A percentile compares a stretch with the other conserved stretches of the same genome.
phyloP scores from a whole-genome alignment of 2,329 filamentous ascomycete species.

The Alternaria sp. region DNA sequence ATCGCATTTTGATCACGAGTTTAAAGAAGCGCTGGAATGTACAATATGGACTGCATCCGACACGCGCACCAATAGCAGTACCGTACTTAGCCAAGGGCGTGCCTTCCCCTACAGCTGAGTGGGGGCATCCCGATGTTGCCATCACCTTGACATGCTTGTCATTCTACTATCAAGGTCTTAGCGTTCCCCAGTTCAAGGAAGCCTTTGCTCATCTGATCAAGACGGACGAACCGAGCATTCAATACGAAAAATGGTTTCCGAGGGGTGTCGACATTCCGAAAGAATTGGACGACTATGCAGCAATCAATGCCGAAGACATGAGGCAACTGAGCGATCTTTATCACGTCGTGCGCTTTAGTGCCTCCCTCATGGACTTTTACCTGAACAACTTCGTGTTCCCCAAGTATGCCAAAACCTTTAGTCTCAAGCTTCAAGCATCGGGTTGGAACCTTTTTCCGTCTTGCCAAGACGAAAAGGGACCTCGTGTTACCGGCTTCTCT shows the following conservation, averaged over 20 bases:
- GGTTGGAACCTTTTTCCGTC: constrained; percentile 72
- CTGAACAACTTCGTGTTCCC: constrained; percentile 72
- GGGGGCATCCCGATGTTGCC: constrained; percentile 70
- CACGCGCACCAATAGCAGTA: constrained; percentile 68
- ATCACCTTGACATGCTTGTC: constrained; percentile 58
- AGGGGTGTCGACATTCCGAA: constrained; percentile 53
- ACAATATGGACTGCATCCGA: constrained; percentile 60
- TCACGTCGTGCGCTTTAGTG: constrained; percentile 54
- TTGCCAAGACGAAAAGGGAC: constrained; percentile 5
- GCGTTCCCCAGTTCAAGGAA: constrained; percentile 58
- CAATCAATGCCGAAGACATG: constrained; percentile 67
- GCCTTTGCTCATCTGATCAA: constrained; percentile 62
- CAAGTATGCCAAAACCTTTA: constrained; percentile 69
- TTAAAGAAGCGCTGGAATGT: constrained; percentile 73
- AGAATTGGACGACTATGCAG: constrained; percentile 61
- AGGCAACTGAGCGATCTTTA: constrained; percentile 58
- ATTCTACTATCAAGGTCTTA: constrained; percentile 70
- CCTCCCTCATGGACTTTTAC: constrained; percentile 69
- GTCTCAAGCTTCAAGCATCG: constrained; percentile 68
- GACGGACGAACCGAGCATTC: constrained; percentile 64
- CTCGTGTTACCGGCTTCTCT: constrained; percentile 72
- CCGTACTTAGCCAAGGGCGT: constrained; percentile 70
- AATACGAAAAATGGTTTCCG: constrained; percentile 66
- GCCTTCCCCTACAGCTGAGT: constrained; percentile 70
- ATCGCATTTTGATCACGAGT: constrained; percentile 66